Evolutionary conservation across 192 early-diverging fungal species (phyloP), one percentile per base, ranked within the genome.

Genomic region (Phycomyces nitens): DNA sequence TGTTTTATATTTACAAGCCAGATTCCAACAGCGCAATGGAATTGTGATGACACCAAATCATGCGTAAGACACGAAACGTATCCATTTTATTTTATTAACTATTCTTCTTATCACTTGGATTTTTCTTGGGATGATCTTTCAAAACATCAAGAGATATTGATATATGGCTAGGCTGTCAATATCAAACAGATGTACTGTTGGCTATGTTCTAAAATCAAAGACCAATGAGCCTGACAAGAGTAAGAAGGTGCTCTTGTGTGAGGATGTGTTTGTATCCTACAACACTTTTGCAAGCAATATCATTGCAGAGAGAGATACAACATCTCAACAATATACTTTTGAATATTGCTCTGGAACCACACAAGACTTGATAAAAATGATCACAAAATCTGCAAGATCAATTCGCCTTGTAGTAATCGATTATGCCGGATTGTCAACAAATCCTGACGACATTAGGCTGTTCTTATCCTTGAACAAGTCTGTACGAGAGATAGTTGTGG

Each of bases 251-350:
- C 63, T 65, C 54, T 65, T 57, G 53, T 65, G 63, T 57, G 63
- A 65, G 56, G 63, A 56, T 40, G 63, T 65, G 38, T 65, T 65
- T 65, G 63, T 57, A 43, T 57, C 63, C 49, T 65, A 47, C 26
- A 65, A 56, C 54, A 65, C 63, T 47, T 65, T 54, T 57, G 54
- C 54, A 5, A 49, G 56, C 54, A 24, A 57, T 43, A 40, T 43
- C 26, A 65, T 56, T 56, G 43, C 43, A 26, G 63, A 65, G 49
- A 39, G 55, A 27, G 63, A 65, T 65, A 41, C 41, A 47, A 57
- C 41, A 50, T 49, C 22, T 54, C 54, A 43, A 57, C 24, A 23
- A 38, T 65, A 65, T 50, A 56, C 40, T 57, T 65, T 65, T 41
- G 62, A 64, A 0, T 52, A 64, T 56, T 64, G 53, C 53, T 55